These are phyloP conservation scores for Xanthoceras sorbifolium DNA, from an alignment of 345 rosid species.

Conservation along the genomic window DNA sequence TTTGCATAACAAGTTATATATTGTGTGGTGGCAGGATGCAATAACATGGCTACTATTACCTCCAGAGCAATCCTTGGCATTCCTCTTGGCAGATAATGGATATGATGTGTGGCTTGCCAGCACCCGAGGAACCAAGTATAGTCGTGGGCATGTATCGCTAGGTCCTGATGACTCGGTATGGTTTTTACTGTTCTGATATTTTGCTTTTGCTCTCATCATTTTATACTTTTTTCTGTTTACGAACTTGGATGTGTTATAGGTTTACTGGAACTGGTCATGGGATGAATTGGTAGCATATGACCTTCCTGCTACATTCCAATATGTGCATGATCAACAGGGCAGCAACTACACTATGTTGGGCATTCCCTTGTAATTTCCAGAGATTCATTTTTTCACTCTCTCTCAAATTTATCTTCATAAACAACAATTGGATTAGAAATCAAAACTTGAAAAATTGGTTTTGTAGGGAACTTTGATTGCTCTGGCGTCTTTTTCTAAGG, in stretches of 20 bases:
- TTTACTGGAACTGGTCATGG: conserved; percentile 65
- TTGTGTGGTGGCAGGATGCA: conserved; percentile 43
- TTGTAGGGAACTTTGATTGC: conserved; percentile 54
- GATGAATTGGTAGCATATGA: conserved; percentile 50
- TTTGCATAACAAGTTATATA: neutral
- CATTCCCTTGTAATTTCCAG: conserved; percentile 44
- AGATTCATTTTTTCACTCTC: neutral
- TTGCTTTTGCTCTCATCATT: neutral
- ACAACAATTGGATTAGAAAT: neutral
- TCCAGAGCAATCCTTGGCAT: conserved; percentile 46
- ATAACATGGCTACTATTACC: conserved; percentile 42
- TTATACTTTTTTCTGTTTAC: no score
- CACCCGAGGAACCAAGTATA: conserved; percentile 48
- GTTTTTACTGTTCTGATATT: neutral
- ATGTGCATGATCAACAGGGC: conserved; percentile 44
- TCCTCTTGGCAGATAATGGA: conserved; percentile 55
- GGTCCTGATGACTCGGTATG: conserved; percentile 32
- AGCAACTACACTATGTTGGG: conserved; percentile 52
- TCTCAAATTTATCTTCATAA: neutral
- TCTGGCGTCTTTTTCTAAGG: conserved; percentile 50
- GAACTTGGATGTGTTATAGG: conserved; percentile 29
- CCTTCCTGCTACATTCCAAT: conserved; percentile 48
- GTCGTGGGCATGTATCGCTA: conserved; percentile 41
- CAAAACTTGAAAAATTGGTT: neutral
- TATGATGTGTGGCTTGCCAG: conserved; percentile 52